phyloP scores from a whole-genome alignment of 129 eudicot species.

The Lactuca sativa region DNA sequence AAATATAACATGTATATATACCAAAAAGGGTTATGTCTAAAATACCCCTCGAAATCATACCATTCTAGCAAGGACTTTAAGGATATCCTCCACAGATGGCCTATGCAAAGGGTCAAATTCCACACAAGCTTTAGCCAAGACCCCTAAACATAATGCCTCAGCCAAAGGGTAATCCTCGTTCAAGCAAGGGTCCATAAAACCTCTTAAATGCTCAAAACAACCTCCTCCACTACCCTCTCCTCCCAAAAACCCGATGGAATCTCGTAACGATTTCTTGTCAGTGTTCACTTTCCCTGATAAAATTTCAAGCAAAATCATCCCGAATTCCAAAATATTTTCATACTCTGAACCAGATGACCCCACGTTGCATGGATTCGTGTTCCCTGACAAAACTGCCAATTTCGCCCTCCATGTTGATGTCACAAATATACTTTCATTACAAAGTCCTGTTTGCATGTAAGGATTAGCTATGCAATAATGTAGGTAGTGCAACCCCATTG shows the following conservation, averaged over 20 bases:
- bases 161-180: constrained; percentile 74
- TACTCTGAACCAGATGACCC: constrained; percentile 25
- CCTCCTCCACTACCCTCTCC: constrained; percentile 74
- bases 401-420: constrained; percentile 73
- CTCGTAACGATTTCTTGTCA: constrained; percentile 38
- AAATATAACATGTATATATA: background rate
- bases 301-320: constrained; percentile 71
- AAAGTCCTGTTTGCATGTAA: constrained; percentile 44
- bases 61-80: constrained; percentile 81
- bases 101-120: constrained; percentile 71
- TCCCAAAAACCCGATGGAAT: constrained; percentile 59
- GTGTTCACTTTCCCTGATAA: constrained; percentile 50
- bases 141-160: constrained; percentile 81
- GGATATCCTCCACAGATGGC: constrained; percentile 77
- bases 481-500: constrained; percentile 72
- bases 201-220: constrained; percentile 65
- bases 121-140: constrained; percentile 76
- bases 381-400: constrained; percentile 43
- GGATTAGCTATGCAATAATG: constrained; percentile 66
- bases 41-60: constrained; percentile 29
- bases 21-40: background rate
- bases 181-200: constrained; percentile 62
- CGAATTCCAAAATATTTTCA: constrained; percentile 63
- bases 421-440: constrained; percentile 46
- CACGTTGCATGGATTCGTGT: background rate